These are phyloP conservation scores for Fusarium setosum DNA, from an alignment of 2,329 filamentous ascomycete species.

Conservation along the genomic window DNA sequence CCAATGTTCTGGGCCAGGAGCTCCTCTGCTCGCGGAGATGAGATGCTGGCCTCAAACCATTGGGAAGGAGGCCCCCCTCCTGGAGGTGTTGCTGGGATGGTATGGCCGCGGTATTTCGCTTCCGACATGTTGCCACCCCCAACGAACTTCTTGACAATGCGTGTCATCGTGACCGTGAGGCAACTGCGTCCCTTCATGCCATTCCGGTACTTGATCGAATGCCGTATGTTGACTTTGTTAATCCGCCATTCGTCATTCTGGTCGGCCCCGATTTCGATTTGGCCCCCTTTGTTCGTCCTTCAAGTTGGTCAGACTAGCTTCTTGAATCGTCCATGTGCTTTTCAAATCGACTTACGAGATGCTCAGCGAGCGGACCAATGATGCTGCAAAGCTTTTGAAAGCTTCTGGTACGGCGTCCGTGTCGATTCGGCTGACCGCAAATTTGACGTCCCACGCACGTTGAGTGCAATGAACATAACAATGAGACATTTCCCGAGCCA, in stretches of 20 bases:
- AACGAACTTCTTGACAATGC: slow-evolving; percentile 20
- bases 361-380: slow-evolving; percentile 36
- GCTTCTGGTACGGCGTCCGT: slow-evolving; percentile 19
- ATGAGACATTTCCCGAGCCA: slow-evolving; percentile 30
- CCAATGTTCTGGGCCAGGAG: slow-evolving; percentile 40
- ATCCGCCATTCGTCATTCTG: slow-evolving; percentile 21
- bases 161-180: slow-evolving; percentile 40
- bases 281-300: slow-evolving; percentile 27
- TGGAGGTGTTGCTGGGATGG: slow-evolving; percentile 10
- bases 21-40: slow-evolving; percentile 33
- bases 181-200: slow-evolving; percentile 16
- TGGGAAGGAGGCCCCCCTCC: slow-evolving; percentile 18
- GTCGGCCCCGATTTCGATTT: slow-evolving; percentile 29
- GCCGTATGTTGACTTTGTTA: slow-evolving; percentile 30
- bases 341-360: slow-evolving; percentile 38
- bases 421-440: slow-evolving; percentile 29
- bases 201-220: slow-evolving; percentile 37
- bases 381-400: slow-evolving; percentile 32
- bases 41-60: slow-evolving; percentile 46
- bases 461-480: slow-evolving; percentile 45
- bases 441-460: slow-evolving; percentile 48
- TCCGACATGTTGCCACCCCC: background rate
- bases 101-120: slow-evolving; percentile 16
- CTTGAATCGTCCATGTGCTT: too few relatives aligned
- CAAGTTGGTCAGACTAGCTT: slow-evolving; percentile 9